phyloP scores from a whole-genome alignment of 805 yeast genomes.

The Priceomyces haplophilus region DNA sequence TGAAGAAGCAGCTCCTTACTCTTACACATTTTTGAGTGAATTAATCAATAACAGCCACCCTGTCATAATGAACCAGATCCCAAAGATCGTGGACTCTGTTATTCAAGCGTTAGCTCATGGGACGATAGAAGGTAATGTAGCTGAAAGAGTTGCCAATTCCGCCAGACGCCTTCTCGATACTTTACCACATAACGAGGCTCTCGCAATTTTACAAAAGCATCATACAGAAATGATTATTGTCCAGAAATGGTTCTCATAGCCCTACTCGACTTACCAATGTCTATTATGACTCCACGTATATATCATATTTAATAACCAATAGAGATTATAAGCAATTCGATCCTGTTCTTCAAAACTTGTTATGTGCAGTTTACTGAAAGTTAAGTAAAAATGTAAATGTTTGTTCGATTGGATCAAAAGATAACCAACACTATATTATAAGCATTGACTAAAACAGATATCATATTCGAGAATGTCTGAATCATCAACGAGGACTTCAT shows the following conservation, averaged over 20 bases:
- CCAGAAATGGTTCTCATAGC: slow-evolving; percentile 52
- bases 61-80: slow-evolving; percentile 51
- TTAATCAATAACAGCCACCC: slow-evolving; percentile 64
- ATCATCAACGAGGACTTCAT: slow-evolving; percentile 4
- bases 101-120: slow-evolving; percentile 71
- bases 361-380: not conserved
- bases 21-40: slow-evolving; percentile 71
- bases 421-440: not conserved
- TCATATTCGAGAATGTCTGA: slow-evolving; percentile 4
- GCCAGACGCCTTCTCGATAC: slow-evolving; percentile 62
- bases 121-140: slow-evolving; percentile 68
- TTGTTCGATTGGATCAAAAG: not conserved
- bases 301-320: slow-evolving; percentile 2
- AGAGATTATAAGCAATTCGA: not conserved
- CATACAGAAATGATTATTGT: slow-evolving; percentile 60
- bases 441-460: not conserved
- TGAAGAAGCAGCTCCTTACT: slow-evolving; percentile 82
- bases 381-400: not conserved
- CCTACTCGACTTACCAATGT: not conserved
- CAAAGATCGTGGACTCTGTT: slow-evolving; percentile 63
- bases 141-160: slow-evolving; percentile 58
- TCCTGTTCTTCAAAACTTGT: not conserved
- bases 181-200: slow-evolving; percentile 67
- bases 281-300: not conserved
- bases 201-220: slow-evolving; percentile 59